Conservation (phyloP, 116 monocot genomes). For the Dioscorea cayenensis region DNA sequence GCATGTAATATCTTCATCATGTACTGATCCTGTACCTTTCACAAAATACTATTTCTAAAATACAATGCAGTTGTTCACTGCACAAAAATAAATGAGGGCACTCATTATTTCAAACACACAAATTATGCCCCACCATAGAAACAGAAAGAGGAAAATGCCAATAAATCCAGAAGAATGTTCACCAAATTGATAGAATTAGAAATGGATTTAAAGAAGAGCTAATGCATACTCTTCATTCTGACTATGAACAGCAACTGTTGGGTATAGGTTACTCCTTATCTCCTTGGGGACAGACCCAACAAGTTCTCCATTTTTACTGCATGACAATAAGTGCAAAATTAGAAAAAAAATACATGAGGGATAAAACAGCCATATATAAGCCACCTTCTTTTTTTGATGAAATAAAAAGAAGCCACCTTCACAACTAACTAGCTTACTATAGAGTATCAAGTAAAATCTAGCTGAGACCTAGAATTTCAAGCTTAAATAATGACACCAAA, state of each 20-base stretch:
- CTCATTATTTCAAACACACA: background rate
- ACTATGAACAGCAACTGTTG: constrained; percentile 92
- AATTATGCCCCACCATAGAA: background rate
- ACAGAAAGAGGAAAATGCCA: background rate
- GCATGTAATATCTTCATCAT: no score
- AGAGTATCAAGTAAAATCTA: background rate
- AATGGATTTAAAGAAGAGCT: constrained; percentile 14
- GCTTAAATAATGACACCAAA: no score
- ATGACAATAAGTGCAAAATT: constrained; percentile 7
- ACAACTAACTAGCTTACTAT: background rate
- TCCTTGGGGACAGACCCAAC: constrained; percentile 65
- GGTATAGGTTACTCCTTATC: constrained; percentile 66
- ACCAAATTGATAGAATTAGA: background rate
- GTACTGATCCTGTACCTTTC: no score
- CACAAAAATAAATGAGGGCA: no score
- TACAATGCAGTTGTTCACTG: no score
- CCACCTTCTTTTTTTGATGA: no score
- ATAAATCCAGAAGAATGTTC: background rate
- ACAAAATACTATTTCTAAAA: no score
- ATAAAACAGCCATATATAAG: background rate
- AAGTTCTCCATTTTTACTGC: constrained; percentile 80
- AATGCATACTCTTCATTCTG: constrained; percentile 85
- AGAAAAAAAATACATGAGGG: background rate
- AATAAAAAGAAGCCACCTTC: background rate
- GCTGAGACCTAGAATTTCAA: background rate